These are phyloP conservation scores for Tolypocladium ophioglossoides DNA, from an alignment of 2,329 filamentous ascomycete genomes.

Conservation along the genomic window DNA sequence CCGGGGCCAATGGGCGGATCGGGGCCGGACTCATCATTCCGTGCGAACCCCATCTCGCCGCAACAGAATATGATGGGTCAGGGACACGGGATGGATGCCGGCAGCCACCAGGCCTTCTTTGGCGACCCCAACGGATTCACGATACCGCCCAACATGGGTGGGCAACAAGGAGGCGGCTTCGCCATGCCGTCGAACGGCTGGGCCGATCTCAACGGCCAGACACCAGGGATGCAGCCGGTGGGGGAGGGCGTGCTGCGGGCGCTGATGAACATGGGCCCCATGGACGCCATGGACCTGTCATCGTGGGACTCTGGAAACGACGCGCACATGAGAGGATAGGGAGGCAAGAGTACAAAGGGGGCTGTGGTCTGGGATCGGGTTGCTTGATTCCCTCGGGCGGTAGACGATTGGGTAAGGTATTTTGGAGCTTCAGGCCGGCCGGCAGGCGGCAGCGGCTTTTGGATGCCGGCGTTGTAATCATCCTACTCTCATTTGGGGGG, in stretches of 20 bases:
- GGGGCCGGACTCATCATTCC: constrained; percentile 34
- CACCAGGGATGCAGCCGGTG: constrained; percentile 39
- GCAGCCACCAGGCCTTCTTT: constrained; percentile 28
- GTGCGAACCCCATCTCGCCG: constrained; percentile 38
- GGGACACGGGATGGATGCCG: constrained; percentile 23
- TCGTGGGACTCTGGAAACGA: constrained; percentile 32
- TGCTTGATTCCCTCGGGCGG: not conserved
- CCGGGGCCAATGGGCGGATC: constrained; percentile 25
- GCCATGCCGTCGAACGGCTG: constrained; percentile 33
- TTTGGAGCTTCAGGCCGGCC: not conserved
- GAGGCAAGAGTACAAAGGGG: not conserved
- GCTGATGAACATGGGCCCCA: constrained; percentile 47
- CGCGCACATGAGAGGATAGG: constrained; percentile 9
- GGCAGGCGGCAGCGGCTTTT: not conserved
- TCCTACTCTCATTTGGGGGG: not conserved
- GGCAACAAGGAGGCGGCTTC: constrained; percentile 22
- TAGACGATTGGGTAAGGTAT: not conserved
- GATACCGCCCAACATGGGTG: constrained; percentile 10
- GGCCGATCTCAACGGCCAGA: constrained; percentile 29
- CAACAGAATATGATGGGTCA: constrained; percentile 28
- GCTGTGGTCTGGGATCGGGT: not conserved
- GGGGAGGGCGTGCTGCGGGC: constrained; percentile 46
- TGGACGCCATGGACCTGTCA: constrained; percentile 49
- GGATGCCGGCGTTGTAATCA: not conserved
- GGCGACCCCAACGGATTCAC: constrained; percentile 26